Percentiles rank a stretch among this genome's conserved stretches.
These are phyloP conservation scores for Candida vartiovaarae DNA, from an alignment of 805 yeast genomes.

Conservation along the genomic window DNA sequence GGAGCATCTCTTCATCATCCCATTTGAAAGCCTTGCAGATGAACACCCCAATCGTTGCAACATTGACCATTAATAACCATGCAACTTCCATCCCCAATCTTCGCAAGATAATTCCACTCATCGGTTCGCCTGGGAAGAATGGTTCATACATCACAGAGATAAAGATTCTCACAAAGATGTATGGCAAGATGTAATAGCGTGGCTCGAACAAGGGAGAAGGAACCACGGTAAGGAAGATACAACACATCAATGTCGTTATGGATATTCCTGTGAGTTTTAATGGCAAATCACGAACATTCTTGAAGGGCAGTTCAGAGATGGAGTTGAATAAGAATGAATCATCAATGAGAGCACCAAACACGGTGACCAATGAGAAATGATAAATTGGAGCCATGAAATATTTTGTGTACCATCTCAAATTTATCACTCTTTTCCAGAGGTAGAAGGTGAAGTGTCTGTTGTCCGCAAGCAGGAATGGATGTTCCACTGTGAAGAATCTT, in stretches of 20 bases:
- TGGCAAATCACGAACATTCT: conserved; percentile 29
- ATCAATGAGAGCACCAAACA: conserved; percentile 28
- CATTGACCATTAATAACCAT: conserved; percentile 57
- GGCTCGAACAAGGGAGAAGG: conserved; percentile 96
- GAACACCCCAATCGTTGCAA: conserved; percentile 47
- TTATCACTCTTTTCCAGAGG: conserved; percentile 61
- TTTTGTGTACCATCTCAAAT: conserved; percentile 39
- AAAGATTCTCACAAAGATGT: conserved; percentile 63
- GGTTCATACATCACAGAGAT: conserved; percentile 34
- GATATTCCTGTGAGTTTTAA: conserved; percentile 38
- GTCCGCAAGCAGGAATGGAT: conserved; percentile 89
- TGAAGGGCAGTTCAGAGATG: conserved; percentile 30
- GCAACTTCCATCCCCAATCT: conserved; percentile 47
- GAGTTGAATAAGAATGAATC: conserved; percentile 30
- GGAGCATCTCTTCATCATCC: conserved; percentile 52
- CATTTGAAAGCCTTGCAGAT: conserved; percentile 58
- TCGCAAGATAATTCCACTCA: conserved; percentile 17
- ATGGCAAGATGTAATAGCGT: conserved; percentile 82
- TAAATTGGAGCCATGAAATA: conserved; percentile 57
- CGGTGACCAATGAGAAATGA: conserved; percentile 46
- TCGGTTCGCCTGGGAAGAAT: conserved; percentile 14
- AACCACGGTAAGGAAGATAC: conserved; percentile 54
- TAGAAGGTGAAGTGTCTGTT: conserved; percentile 93
- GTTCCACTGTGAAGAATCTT: conserved; percentile 61
- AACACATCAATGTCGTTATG: conserved; percentile 43